phyloP scores from a whole-genome alignment of 805 yeast species.

The Kuraishia molischiana region DNA sequence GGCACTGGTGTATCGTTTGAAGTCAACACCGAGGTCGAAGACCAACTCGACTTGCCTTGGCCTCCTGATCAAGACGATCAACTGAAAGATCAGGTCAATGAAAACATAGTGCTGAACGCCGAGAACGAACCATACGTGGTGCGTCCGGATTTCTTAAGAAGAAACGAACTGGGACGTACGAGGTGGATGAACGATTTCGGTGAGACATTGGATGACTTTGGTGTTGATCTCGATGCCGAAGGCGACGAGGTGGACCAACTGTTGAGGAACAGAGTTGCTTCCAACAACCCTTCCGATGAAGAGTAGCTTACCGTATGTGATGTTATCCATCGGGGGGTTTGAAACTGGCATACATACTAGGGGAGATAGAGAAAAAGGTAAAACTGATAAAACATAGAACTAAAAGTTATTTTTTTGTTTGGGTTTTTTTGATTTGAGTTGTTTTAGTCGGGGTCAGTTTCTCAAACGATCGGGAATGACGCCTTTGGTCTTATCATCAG shows the following conservation, averaged over 20 bases:
- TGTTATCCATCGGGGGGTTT: no score
- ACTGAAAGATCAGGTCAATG: constrained; percentile 10
- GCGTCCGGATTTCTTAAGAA: constrained; percentile 16
- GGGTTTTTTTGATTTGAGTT: no score
- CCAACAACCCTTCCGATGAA: background rate
- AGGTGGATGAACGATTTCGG: constrained; percentile 76
- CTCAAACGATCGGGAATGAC: no score
- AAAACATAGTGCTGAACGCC: background rate
- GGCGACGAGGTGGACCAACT: background rate
- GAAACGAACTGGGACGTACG: constrained; percentile 25
- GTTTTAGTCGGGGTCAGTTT: no score
- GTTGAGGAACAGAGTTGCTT: background rate
- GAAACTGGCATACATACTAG: no score
- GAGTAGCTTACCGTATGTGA: background rate
- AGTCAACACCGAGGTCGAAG: constrained; percentile 43
- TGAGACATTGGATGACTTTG: constrained; percentile 76
- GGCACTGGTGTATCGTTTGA: constrained; percentile 51
- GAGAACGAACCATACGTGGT: background rate
- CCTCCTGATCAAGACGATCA: constrained; percentile 79
- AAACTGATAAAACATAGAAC: no score
- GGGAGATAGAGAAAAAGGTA: no score
- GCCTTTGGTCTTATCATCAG: no score
- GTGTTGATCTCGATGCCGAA: constrained; percentile 73
- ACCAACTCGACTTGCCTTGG: constrained; percentile 72
- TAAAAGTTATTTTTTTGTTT: no score